Evolutionary conservation across 345 rosid genomes (phyloP), one percentile per base, ranked within the genome.

Genomic region (Lepidium aucheri): DNA sequence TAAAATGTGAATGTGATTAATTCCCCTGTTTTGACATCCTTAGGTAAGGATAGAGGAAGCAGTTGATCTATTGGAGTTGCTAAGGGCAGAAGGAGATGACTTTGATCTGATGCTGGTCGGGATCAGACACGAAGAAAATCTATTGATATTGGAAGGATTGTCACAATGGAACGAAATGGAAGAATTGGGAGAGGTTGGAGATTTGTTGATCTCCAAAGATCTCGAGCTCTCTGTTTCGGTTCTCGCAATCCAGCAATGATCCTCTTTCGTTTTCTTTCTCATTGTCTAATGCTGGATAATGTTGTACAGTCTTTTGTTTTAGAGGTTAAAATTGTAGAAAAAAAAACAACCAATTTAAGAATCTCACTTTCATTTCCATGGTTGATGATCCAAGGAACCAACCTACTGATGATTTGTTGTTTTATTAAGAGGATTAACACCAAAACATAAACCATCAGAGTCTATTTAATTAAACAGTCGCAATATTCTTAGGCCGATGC

Each of bases 51-150:
- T 73, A 39, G 47, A 12, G 40, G 69, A 53, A 52, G 79, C 73
- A 1, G 34, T 50, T 6, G 74, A 76, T 0, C 72, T 75, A 42
- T 2, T 44, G 17, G 30, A 42, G 13, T 4, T 76, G 32, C 63
- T 82, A 2, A 52, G 68, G 42, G 9, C 22, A 10, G 52, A 70
- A 30, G 73, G 67, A 36, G 50, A 60, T 2, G 70, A 79, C 12
- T 77, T 67, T 60, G 82, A 80, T 38, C 62, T 82, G 41, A 68
- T 80, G 33, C 28, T 80, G 65, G 86, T 65, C 14, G 86, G 86
- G 26, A 78, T 78, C 54, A 70, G 80, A 60, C 86, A 76, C 50
- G 76, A 65, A 40, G 62, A 57, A 5, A 2, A 63, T 46, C 76
- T 76, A 1, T 3, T 53, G 13, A 20, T 68, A 15, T 44, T 76